Evolutionary conservation across 768 basidiomycete genomes (phyloP).

Genomic region (Boletus subparvulus): DNA sequence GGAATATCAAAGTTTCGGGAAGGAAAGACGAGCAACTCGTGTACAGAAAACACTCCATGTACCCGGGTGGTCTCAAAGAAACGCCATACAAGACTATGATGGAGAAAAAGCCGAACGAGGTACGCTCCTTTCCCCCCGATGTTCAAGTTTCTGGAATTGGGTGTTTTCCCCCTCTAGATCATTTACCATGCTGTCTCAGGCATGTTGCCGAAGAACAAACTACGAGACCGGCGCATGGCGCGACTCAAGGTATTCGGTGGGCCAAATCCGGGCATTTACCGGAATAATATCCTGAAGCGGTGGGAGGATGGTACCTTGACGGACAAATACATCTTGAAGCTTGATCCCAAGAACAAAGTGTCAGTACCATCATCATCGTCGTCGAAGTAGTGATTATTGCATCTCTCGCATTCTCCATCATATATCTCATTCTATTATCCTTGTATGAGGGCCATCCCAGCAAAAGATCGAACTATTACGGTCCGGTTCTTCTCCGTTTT

Average conservation of each 20-base stretch:
- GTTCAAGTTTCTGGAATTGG: background rate
- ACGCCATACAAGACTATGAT: slow-evolving; percentile 84
- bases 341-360: slow-evolving; percentile 22
- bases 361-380: background rate
- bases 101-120: slow-evolving; percentile 85
- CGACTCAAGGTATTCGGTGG: slow-evolving; percentile 87
- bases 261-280: slow-evolving; percentile 72
- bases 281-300: slow-evolving; percentile 73
- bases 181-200: slow-evolving; percentile 94
- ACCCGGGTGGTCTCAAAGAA: slow-evolving; percentile 90
- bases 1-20: slow-evolving; percentile 82
- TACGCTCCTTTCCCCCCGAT: slow-evolving; percentile 37
- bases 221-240: slow-evolving; percentile 84
- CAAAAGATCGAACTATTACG: background rate
- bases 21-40: slow-evolving; percentile 84
- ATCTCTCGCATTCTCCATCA: background rate
- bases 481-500: slow-evolving; percentile 11
- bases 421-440: slow-evolving; percentile 7
- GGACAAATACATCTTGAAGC: slow-evolving; percentile 31
- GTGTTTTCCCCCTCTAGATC: slow-evolving; percentile 52
- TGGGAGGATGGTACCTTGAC: slow-evolving; percentile 82
- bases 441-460: background rate
- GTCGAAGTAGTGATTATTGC: slow-evolving; percentile 11
- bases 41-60: slow-evolving; percentile 90
- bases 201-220: slow-evolving; percentile 98